Evolutionary conservation across 148 eudicot species (phyloP), one percentile per base, ranked within the genome.

Genomic region (Chenopodium quinoa): DNA sequence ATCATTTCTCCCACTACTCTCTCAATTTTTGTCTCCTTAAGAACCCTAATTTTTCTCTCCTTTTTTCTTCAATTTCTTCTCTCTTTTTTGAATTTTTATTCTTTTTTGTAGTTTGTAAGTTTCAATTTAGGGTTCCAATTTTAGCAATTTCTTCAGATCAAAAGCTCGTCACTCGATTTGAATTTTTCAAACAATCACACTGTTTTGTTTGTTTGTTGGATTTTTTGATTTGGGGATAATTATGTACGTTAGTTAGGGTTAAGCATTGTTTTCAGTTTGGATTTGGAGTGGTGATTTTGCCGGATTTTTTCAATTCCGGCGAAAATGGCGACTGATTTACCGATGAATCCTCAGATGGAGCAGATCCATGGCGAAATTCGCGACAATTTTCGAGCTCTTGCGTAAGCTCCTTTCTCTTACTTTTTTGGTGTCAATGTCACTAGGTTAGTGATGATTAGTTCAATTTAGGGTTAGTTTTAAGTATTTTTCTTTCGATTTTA

Each of bases 361-460:
- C 99, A 94, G 97, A 93, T 94, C 95, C 89, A 92, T 75, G 98
- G 99, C 22, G 98, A 96, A 90, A 94, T 96, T 82, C 95, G 91
- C 48, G 99, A 96, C 84, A 91, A 90, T 77, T 91, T 92, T 60
- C 98, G 99, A 37, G 99, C 95, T 84, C 93, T 96, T 16, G 89
- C 92, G 99, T 96, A 93, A 80, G 91, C n/a, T 69, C 67, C 84
- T 65, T 19, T 34, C 71, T 79, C 65, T 56, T 47, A 1, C 31
- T 32, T 78, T 20, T n/a, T 56, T 16, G 23, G 11, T 22, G 56
- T 44, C 8, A 0, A 32, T 37, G 8, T 16, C 16, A 7, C 48
- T 73, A 23, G n/a, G 7, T 27, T 70, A 62, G 9, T 64, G 60
- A 62, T 54, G 20, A 65, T 79, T 75, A 16, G 52, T 37, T 20